Percentiles rank a stretch among this genome's conserved stretches.
phyloP scores from a whole-genome alignment of 352 stramenopile species.

The Blastocystis sp. region DNA sequence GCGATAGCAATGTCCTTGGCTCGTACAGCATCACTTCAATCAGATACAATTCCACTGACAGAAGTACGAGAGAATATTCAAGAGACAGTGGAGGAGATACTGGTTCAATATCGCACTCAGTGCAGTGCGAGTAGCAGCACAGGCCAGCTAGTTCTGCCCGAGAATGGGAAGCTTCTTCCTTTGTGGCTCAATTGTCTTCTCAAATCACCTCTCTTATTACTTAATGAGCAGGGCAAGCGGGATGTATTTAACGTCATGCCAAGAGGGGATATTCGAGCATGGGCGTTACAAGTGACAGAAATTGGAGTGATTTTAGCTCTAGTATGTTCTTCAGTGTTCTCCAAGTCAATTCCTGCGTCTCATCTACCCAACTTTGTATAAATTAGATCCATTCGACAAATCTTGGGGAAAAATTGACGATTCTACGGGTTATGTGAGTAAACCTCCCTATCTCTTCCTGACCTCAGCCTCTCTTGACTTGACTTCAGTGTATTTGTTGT shows the following conservation, averaged over 20 bases:
- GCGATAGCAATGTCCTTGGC: slow-evolving; percentile 19
- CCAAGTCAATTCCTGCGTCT: slow-evolving; percentile 26
- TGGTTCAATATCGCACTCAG: slow-evolving; percentile 13
- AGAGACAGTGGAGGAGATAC: slow-evolving; percentile 2
- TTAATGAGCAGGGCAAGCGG: background rate
- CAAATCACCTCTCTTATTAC: slow-evolving; percentile 19
- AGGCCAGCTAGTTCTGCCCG: slow-evolving; percentile 51
- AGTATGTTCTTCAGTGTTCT: background rate
- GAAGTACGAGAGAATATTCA: slow-evolving; percentile 26
- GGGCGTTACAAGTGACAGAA: slow-evolving; percentile 25
- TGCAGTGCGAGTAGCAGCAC: slow-evolving; percentile 27
- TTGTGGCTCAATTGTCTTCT: slow-evolving; percentile 38
- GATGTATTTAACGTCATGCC: background rate
- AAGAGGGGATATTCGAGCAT: slow-evolving; percentile 48
- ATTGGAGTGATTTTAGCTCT: background rate
- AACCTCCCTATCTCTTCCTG: slow-evolving; percentile 39
- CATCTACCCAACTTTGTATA: slow-evolving; percentile 42
- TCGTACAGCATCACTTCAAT: slow-evolving; percentile 11
- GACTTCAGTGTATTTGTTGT: background rate
- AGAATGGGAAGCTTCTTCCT: slow-evolving; percentile 55
- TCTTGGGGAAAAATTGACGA: slow-evolving; percentile 2
- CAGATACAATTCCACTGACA: background rate
- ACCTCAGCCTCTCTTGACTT: slow-evolving; percentile 16
- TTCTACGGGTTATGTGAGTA: slow-evolving; percentile 5
- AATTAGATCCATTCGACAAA: slow-evolving; percentile 6